Percentiles rank a stretch among this genome's conserved stretches.
phyloP scores from a whole-genome alignment of 2,329 filamentous ascomycete genomes.

The Alternaria burnsii region DNA sequence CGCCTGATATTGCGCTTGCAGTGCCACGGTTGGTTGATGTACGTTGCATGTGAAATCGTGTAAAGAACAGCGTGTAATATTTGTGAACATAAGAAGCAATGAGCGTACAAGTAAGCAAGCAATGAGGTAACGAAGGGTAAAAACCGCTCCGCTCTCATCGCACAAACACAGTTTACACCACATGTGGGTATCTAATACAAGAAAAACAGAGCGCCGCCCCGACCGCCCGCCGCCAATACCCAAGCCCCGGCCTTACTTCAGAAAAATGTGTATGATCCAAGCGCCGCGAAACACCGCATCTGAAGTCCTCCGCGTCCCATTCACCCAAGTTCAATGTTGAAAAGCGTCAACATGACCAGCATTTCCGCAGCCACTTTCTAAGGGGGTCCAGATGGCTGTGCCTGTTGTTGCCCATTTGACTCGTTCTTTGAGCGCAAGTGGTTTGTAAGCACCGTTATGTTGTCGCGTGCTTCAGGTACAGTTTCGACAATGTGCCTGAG shows the following conservation, averaged over 20 bases:
- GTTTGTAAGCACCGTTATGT: conserved; percentile 52
- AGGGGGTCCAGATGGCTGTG: conserved; percentile 6
- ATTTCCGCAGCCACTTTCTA: not conserved
- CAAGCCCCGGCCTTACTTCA: not conserved
- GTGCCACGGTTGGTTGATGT: not conserved
- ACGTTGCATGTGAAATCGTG: not conserved
- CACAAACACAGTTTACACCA: conserved; percentile 10
- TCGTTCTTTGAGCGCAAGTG: conserved; percentile 29
- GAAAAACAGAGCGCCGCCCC: conserved; percentile 6
- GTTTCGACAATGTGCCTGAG: conserved; percentile 73
- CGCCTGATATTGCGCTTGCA: not conserved
- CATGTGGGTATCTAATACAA: conserved; percentile 17
- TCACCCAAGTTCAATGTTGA: not conserved
- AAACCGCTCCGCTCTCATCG: not conserved
- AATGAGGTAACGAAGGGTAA: not conserved
- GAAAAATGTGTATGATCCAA: not conserved
- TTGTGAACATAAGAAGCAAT: not conserved
- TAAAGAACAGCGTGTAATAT: not conserved
- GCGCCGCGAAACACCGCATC: conserved; percentile 7
- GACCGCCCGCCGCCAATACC: not conserved
- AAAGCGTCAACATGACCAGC: not conserved
- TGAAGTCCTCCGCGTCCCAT: not conserved
- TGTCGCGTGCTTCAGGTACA: conserved; percentile 70
- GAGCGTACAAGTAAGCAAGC: conserved; percentile 3
- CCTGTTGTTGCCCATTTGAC: conserved; percentile 13